Percentiles rank a stretch among this genome's conserved stretches.
Conservation (phyloP, 345 rosid species). For the Mercurialis annua region DNA sequence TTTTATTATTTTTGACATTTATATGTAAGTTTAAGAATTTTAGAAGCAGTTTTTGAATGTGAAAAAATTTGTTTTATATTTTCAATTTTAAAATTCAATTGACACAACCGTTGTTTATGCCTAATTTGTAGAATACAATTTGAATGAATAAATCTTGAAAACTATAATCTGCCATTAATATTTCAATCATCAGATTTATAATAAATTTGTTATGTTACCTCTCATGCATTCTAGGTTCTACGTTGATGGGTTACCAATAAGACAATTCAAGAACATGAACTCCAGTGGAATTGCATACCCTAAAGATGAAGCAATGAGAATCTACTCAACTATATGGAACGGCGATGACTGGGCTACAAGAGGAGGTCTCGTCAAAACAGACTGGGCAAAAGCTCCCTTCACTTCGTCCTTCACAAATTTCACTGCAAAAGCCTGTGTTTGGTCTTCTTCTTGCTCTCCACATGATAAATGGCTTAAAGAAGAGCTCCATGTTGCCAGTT, state of each 20-base stretch:
- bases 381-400: slow-evolving; percentile 63
- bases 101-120: too few species aligned
- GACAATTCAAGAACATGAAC: slow-evolving; percentile 62
- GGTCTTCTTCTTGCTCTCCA: slow-evolving; percentile 28
- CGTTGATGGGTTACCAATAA: slow-evolving; percentile 57
- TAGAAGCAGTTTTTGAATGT: too few species aligned
- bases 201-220: too few species aligned
- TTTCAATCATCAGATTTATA: too few species aligned
- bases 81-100: too few species aligned
- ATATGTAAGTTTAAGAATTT: too few species aligned
- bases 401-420: slow-evolving; percentile 48
- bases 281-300: slow-evolving; percentile 49
- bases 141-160: too few species aligned
- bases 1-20: too few species aligned
- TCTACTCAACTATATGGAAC: slow-evolving; percentile 60
- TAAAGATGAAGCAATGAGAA: slow-evolving; percentile 55
- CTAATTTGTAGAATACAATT: too few species aligned
- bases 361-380: slow-evolving; percentile 65
- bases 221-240: slow-evolving; percentile 31
- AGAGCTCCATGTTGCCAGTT: slow-evolving; percentile 7
- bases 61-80: too few species aligned
- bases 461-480: not conserved
- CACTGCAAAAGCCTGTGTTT: slow-evolving; percentile 37
- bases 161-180: too few species aligned
- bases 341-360: slow-evolving; percentile 79